Conservation (phyloP, 2,329 filamentous ascomycete species). For the Westerdykella sp. region DNA sequence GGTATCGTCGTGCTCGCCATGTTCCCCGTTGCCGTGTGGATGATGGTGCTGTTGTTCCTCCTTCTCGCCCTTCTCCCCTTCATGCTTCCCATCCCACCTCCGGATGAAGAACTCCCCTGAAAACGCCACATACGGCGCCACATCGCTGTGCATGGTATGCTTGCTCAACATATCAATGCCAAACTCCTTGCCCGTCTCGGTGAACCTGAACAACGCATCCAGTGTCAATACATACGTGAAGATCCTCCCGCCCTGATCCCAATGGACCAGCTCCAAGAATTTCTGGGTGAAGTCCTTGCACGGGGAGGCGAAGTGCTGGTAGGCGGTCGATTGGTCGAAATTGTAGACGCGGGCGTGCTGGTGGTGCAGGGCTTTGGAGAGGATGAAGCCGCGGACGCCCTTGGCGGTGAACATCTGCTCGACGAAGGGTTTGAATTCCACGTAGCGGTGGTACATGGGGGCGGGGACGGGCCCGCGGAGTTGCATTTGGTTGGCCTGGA, state of each 20-base stretch:
- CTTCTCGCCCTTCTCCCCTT: too few species aligned
- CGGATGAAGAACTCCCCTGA: conserved; percentile 91
- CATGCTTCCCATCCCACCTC: conserved; percentile 45
- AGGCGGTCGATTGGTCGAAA: conserved; percentile 69
- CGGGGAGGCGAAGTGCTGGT: conserved; percentile 61
- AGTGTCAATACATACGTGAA: conserved; percentile 91
- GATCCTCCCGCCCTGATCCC: conserved; percentile 75
- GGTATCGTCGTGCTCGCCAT: conserved; percentile 29
- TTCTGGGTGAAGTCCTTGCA: conserved; percentile 66
- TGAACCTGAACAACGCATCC: conserved; percentile 82
- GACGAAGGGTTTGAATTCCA: conserved; percentile 87
- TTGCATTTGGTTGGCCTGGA: conserved; percentile 90
- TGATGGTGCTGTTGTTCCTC: conserved; percentile 14
- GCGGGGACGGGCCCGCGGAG: conserved; percentile 74
- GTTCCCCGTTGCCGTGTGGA: conserved; percentile 31
- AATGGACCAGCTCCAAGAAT: conserved; percentile 81
- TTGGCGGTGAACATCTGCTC: conserved; percentile 78
- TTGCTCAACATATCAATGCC: conserved; percentile 90
- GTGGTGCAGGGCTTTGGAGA: conserved; percentile 82
- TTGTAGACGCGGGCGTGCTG: conserved; percentile 88
- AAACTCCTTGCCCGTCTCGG: conserved; percentile 92
- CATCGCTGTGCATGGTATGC: conserved; percentile 95
- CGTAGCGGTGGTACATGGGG: conserved; percentile 81
- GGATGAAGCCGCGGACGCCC: conserved; percentile 69
- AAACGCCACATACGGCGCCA: conserved; percentile 83